A percentile compares a stretch with the other conserved stretches of the same genome.
Conservation (phyloP, 2,329 filamentous ascomycete species). For the Pseudogymnoascus sp. region DNA sequence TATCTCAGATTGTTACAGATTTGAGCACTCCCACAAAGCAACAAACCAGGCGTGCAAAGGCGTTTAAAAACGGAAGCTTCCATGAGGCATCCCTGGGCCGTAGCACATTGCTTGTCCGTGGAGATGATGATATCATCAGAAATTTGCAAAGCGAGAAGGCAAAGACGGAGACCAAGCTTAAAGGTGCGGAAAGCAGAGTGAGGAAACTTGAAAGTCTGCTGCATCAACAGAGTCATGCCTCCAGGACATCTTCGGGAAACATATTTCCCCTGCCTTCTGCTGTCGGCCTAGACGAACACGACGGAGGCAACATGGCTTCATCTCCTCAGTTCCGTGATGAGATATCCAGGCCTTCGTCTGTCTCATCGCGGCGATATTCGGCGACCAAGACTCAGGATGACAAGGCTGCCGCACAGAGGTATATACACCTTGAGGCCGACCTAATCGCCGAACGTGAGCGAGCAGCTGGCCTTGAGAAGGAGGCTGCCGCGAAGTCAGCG, state of each 20-base stretch:
- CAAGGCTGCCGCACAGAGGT: slow-evolving; percentile 51
- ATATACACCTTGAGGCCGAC: slow-evolving; percentile 67
- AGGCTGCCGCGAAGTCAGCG: slow-evolving; percentile 49
- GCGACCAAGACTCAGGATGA: slow-evolving; percentile 51
- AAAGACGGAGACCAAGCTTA: slow-evolving; percentile 63
- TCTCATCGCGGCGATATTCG: slow-evolving; percentile 52
- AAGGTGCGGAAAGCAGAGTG: slow-evolving; percentile 80
- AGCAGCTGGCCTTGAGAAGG: slow-evolving; percentile 57
- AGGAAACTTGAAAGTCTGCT: slow-evolving; percentile 85
- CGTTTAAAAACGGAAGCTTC: slow-evolving; percentile 93
- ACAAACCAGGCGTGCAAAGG: slow-evolving; percentile 77
- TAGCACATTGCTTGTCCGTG: slow-evolving; percentile 67
- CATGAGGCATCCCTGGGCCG: slow-evolving; percentile 84
- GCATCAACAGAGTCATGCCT: slow-evolving; percentile 65
- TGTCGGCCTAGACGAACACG: slow-evolving; percentile 41
- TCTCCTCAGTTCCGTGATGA: slow-evolving; percentile 31
- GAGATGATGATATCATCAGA: slow-evolving; percentile 73
- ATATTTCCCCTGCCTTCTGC: slow-evolving; percentile 42
- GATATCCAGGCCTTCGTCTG: slow-evolving; percentile 48
- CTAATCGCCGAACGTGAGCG: slow-evolving; percentile 64
- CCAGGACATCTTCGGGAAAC: slow-evolving; percentile 44
- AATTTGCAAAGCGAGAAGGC: slow-evolving; percentile 76
- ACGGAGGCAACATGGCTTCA: slow-evolving; percentile 30
- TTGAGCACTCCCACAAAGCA: slow-evolving; percentile 75
- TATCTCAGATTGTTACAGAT: slow-evolving; percentile 68